Evolutionary conservation across 345 rosid genomes (phyloP).

Genomic region (Arabis alpina): DNA sequence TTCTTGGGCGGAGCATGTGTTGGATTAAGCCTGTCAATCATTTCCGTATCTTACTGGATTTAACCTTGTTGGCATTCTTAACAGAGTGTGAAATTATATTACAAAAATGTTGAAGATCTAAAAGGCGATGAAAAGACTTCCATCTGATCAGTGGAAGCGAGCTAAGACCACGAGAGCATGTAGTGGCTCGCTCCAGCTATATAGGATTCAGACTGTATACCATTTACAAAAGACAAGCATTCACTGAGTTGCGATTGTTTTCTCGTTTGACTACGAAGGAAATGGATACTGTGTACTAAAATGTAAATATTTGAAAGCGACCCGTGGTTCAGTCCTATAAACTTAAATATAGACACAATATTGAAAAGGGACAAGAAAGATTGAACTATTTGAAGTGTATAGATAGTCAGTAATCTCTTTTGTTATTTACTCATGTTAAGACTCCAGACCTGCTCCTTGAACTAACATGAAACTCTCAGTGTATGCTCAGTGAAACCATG

Average conservation of each 20-base stretch:
- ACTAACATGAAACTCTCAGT: background rate
- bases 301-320: conserved; percentile 17
- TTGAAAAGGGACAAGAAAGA: conserved; percentile 22
- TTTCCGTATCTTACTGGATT: background rate
- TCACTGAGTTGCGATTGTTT: conserved; percentile 17
- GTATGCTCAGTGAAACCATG: conserved; percentile 2
- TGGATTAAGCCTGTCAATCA: background rate
- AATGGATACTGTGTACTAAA: conserved; percentile 21
- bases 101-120: conserved; percentile 43
- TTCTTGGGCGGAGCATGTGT: background rate
- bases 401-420: conserved; percentile 24
- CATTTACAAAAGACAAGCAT: conserved; percentile 22
- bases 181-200: conserved; percentile 27
- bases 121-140: conserved; percentile 15
- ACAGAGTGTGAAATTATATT: conserved; percentile 73
- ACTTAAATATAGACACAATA: conserved; percentile 26
- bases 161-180: conserved; percentile 11
- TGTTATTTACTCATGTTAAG: background rate
- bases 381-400: conserved; percentile 24
- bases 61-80: conserved; percentile 21
- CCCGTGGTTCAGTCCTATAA: conserved; percentile 17
- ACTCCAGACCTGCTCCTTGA: conserved; percentile 4
- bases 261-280: conserved; percentile 6
- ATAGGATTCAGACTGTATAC: conserved; percentile 23
- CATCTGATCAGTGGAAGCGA: conserved; percentile 2